Base-by-base conservation (phyloP, 2,329 filamentous ascomycete species). In the Trichophyton simii region DNA sequence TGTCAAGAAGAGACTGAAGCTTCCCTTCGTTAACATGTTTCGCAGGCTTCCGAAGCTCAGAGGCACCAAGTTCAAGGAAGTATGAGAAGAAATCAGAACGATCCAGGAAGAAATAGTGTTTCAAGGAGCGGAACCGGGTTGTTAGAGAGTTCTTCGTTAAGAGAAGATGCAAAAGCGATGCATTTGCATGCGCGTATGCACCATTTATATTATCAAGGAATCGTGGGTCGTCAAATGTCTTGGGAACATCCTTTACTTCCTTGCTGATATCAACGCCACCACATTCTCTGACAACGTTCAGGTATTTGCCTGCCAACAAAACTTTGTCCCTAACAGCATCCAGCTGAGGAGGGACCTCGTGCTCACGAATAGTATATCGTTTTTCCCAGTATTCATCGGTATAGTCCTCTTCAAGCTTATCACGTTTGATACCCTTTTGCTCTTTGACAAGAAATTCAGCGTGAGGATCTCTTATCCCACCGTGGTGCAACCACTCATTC, bases 371-470 rank as follows among this genome's bases (percentile, higher is more conserved):
- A 3, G 94, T 97, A 71, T 99, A 99, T 65, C 94, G 83, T 70
- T 95, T 90, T 72, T 99, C 94, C 94, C 94, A 99, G 73, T 99
- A 99, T 70, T 99, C 94, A 72, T 99, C 94, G 0, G 92, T 99
- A 70, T 97, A 99, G 72, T 99, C 94, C 71, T 96, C 87, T 70
- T 97, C 91, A 2, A 99, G 78, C 63, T 89, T 83, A 72, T 97
- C 94, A 46, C 94, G 84, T 62, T 87, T 87, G 68, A 99, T 96
- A 69, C 91, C 96, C 74, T 92, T 95, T 68, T 96, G 90, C 73
- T 97, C 94, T 70, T 95, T 95, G 70, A 99, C 86, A 60, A 99
- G 77, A 67, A 99, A 99, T 72, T 99, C 94, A 0, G 86, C 83
- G 72, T 97, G 92, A 0, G 91, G 90, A 72, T 99, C 94, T 69